Evolutionary conservation across 805 yeast genomes (phyloP).

Genomic region (Hanseniaspora nectarophila): DNA sequence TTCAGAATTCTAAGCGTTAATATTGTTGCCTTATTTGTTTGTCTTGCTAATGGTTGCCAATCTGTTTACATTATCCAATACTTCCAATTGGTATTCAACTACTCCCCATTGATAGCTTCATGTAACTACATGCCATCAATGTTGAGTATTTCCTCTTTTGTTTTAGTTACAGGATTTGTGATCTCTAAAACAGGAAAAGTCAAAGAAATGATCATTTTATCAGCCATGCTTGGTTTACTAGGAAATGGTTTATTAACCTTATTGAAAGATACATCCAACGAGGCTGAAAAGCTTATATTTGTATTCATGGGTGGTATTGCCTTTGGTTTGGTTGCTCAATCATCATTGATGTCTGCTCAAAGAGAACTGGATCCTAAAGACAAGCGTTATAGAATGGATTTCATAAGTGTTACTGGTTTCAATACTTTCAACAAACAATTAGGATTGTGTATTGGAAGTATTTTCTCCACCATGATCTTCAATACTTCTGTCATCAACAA

Average conservation of each 20-base stretch:
- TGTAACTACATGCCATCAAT: conserved; percentile 23
- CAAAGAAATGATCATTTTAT: conserved; percentile 29
- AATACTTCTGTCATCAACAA: conserved; percentile 20
- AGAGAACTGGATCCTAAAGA: conserved; percentile 21
- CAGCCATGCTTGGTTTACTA: conserved; percentile 24
- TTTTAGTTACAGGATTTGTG: conserved; percentile 23
- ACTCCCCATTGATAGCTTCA: conserved; percentile 23
- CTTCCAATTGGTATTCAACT: conserved; percentile 22
- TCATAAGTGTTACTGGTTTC: conserved; percentile 21
- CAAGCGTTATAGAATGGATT: conserved; percentile 19
- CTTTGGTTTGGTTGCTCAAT: conserved; percentile 29
- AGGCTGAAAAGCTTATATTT: conserved; percentile 27
- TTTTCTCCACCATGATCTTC: conserved; percentile 22
- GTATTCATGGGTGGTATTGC: conserved; percentile 31
- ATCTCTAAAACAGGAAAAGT: conserved; percentile 28
- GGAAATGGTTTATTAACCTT: conserved; percentile 30
- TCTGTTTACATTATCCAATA: conserved; percentile 22
- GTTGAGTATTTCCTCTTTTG: conserved; percentile 17
- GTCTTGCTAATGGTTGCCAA: conserved; percentile 21
- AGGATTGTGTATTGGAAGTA: conserved; percentile 23
- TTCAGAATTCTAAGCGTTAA: conserved; percentile 19
- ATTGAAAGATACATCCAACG: conserved; percentile 26
- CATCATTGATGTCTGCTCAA: conserved; percentile 26
- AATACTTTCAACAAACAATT: conserved; percentile 21
- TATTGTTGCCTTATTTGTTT: conserved; percentile 18